These are phyloP conservation scores for Plantago coronopus DNA, from an alignment of 305 asterid genomes.

Conservation along the genomic window DNA sequence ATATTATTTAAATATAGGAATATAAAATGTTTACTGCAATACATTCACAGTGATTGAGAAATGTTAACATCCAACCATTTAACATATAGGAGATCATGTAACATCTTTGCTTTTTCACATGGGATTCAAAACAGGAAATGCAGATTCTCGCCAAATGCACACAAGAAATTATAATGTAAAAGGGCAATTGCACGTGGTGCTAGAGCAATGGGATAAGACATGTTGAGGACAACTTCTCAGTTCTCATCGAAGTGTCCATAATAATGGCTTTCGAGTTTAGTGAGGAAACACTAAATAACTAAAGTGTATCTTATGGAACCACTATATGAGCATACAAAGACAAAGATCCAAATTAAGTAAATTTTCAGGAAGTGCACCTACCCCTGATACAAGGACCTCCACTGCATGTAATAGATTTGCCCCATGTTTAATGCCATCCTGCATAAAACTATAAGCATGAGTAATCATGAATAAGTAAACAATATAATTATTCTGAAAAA, in stretches of 20 bases:
- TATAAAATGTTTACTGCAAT: too few relatives aligned
- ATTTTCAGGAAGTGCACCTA: constrained; percentile 34
- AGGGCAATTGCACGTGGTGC: constrained; percentile 14
- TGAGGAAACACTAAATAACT: background rate
- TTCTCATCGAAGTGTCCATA: background rate
- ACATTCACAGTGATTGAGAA: too few relatives aligned
- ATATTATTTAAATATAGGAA: too few relatives aligned
- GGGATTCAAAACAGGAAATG: too few relatives aligned
- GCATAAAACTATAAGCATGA: constrained; percentile 35
- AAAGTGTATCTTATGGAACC: background rate
- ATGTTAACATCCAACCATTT: too few relatives aligned
- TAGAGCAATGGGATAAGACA: background rate
- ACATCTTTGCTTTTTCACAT: too few relatives aligned
- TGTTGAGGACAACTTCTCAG: constrained; percentile 3
- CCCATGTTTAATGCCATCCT: constrained; percentile 89
- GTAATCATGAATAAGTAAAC: constrained; percentile 24
- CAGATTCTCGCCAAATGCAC: background rate
- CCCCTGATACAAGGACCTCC: constrained; percentile 94
- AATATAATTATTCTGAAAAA: constrained; percentile 12
- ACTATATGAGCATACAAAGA: constrained; percentile 11
- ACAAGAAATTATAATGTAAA: constrained; percentile 16
- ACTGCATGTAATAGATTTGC: constrained; percentile 89
- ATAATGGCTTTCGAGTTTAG: constrained; percentile 14
- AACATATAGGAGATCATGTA: too few relatives aligned
- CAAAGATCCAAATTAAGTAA: constrained; percentile 13